Base-by-base conservation (phyloP, 2,329 filamentous ascomycete genomes). In the Alternaria incomplexa region DNA sequence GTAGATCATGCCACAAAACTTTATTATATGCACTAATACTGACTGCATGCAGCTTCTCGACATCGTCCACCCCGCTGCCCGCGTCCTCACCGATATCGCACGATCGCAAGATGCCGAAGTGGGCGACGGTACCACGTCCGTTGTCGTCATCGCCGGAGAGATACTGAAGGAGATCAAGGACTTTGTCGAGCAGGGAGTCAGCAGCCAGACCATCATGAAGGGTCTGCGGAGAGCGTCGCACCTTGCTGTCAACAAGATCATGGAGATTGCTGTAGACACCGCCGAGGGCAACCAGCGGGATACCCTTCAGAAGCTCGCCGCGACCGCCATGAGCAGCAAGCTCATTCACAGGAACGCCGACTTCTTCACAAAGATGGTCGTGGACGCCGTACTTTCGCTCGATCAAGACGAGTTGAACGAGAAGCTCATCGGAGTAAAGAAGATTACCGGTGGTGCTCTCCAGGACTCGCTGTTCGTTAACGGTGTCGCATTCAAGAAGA, bases 401-500 rank as follows among this genome's bases (percentile, higher is more conserved):
- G 95, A 99, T 82, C 96, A 99, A 82, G 92, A 97, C 66, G 95
- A 98, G 79, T 88, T 99, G 61, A 96, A 99, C 85, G 95, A 98
- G 82, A 97, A 95, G 81, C 89, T 98, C 75, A 99, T 99, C 76
- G 96, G 96, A 65, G 89, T 98, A 80, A 99, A 99, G 88, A 98
- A 97, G 85, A 94, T 99, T 67, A 95, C 93, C 43, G 96, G 96
- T 77, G 96, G 96, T 80, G 97, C 93, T 40, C 88, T 99, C 30
- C 96, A 97, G 76, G 96, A 98, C 67, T 97, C 95, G 3, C 88
- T 97, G 44, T 98, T 98, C 82, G 91, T 99, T 78, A 96, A 98
- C 81, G 96, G 96, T 78, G 96, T 99, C 66, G 95, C 96, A 36
- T 99, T 99, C 87, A 98, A 98, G 86, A 99, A 99, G 89, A 99